Conservation (phyloP, 2,329 filamentous ascomycete genomes). For the Talaromyces sp. region DNA sequence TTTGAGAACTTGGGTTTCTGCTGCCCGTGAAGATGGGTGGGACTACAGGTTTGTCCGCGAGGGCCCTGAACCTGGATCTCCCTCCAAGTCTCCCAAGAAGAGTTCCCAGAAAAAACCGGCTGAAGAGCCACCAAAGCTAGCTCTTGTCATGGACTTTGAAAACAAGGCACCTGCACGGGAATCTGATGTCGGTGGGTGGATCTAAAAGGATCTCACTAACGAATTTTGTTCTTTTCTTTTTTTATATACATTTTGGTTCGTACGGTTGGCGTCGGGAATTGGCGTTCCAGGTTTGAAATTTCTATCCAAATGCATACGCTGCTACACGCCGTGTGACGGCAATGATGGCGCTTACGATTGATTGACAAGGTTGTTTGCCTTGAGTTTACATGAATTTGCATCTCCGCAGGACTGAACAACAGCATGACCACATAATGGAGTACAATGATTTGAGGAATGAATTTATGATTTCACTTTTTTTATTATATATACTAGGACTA, state of each 20-base stretch:
- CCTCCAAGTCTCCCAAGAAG: conserved; percentile 47
- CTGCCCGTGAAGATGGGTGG: conserved; percentile 84
- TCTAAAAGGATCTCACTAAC: conserved; percentile 22
- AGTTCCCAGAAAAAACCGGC: conserved; percentile 41
- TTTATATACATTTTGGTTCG: conserved; percentile 5
- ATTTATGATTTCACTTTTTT: conserved; percentile 1
- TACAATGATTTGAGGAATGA: conserved; percentile 13
- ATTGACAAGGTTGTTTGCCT: not conserved
- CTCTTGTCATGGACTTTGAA: conserved; percentile 39
- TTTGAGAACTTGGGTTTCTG: conserved; percentile 83
- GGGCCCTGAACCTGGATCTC: conserved; percentile 38
- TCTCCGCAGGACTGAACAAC: conserved; percentile 8
- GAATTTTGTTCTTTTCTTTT: conserved; percentile 9
- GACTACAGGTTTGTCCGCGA: conserved; percentile 70
- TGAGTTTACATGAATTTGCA: conserved; percentile 6
- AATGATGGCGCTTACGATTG: not conserved
- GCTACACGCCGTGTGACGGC: not conserved
- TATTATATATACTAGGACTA: not conserved
- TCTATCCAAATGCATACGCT: conserved; percentile 5
- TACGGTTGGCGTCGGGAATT: conserved; percentile 8
- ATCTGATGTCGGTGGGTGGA: conserved; percentile 33
- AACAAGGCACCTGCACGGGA: conserved; percentile 15
- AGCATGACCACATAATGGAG: conserved; percentile 12
- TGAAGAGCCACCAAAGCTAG: conserved; percentile 56
- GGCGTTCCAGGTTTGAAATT: conserved; percentile 9